Evolutionary conservation across 495 filamentous ascomycete genomes (phyloP).

Genomic region (Rhypophila decipiens): DNA sequence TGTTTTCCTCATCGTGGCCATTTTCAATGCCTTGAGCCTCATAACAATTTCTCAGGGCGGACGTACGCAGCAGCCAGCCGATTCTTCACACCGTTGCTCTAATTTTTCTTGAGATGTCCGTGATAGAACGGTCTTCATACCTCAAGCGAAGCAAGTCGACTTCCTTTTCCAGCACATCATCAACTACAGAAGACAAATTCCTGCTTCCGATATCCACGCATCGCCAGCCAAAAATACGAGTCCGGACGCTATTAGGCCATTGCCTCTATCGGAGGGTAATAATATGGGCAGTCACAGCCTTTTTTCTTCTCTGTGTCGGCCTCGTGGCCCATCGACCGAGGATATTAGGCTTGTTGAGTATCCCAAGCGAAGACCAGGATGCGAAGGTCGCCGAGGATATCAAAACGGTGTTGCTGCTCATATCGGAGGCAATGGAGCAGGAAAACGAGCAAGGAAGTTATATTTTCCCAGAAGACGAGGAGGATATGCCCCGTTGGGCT

Average conservation of each 20-base stretch:
- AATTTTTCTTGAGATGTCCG: background rate
- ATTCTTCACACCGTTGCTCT: too few relatives aligned
- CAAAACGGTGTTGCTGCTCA: background rate
- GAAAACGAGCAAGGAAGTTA: too few relatives aligned
- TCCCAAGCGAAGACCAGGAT: slow-evolving; percentile 7
- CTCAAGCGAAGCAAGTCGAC: slow-evolving; percentile 10
- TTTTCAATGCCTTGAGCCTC: too few relatives aligned
- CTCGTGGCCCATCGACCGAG: slow-evolving; percentile 20
- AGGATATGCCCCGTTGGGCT: slow-evolving; percentile 31
- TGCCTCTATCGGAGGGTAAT: slow-evolving; percentile 38
- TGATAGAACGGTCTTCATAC: slow-evolving; percentile 18
- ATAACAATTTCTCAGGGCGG: too few relatives aligned
- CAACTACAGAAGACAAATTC: slow-evolving; percentile 13
- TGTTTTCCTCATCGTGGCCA: too few relatives aligned
- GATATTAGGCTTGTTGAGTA: slow-evolving; percentile 23
- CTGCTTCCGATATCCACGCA: slow-evolving; percentile 9
- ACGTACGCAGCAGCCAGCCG: too few relatives aligned
- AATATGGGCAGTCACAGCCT: slow-evolving; percentile 28
- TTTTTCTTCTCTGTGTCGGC: slow-evolving; percentile 22
- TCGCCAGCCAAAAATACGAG: slow-evolving; percentile 13
- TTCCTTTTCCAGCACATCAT: slow-evolving; percentile 11
- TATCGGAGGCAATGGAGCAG: background rate
- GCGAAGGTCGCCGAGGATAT: background rate
- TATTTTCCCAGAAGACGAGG: slow-evolving; percentile 4
- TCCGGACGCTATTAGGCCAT: slow-evolving; percentile 29